Evolutionary conservation across 768 basidiomycete genomes (phyloP).

Genomic region (Boletellus emodensis): DNA sequence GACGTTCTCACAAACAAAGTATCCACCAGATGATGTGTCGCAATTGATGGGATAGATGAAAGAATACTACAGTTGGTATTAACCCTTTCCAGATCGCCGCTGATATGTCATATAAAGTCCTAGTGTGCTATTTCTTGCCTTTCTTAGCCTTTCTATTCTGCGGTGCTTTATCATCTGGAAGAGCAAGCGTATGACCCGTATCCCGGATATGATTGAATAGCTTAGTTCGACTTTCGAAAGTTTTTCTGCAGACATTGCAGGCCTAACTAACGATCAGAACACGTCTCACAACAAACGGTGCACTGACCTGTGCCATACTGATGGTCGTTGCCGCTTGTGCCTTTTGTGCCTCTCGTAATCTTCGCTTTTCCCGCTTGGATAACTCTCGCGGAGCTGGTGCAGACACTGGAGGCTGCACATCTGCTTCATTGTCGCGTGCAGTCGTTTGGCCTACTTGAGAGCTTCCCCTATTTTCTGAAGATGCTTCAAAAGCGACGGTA

Average conservation of each 20-base stretch:
- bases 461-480: constrained; percentile 5
- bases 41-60: constrained; percentile 78
- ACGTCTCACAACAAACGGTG: background rate
- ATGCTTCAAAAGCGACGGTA: constrained; percentile 2
- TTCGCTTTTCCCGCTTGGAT: constrained; percentile 81
- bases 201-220: constrained; percentile 71
- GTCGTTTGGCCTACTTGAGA: constrained; percentile 3
- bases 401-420: background rate
- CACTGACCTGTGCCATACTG: constrained; percentile 6
- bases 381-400: constrained; percentile 26
- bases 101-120: constrained; percentile 9
- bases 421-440: background rate
- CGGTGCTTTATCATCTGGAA: constrained; percentile 25
- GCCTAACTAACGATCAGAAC: constrained; percentile 25
- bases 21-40: constrained; percentile 88
- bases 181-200: constrained; percentile 64
- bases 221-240: constrained; percentile 66
- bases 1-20: constrained; percentile 94
- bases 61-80: background rate
- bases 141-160: constrained; percentile 36
- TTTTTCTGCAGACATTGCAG: constrained; percentile 67
- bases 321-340: constrained; percentile 19
- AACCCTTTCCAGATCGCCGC: background rate
- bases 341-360: constrained; percentile 74
- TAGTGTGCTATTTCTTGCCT: constrained; percentile 17